Evolutionary conservation across 1,139 yeast genomes (phyloP), one percentile per base, ranked within the genome.

Genomic region (Suhomyces choctaworum): DNA sequence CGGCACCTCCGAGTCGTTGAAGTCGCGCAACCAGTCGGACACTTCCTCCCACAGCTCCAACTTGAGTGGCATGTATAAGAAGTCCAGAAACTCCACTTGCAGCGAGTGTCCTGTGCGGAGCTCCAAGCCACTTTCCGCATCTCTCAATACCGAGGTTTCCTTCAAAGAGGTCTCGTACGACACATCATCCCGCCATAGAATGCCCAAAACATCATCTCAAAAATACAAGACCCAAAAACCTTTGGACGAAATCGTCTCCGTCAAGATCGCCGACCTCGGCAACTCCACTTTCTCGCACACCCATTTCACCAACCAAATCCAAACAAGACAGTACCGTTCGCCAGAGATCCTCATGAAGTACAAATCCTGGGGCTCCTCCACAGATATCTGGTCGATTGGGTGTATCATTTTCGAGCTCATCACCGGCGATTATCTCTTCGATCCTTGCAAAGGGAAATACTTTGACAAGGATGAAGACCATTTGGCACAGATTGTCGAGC

Each of bases 401-500:
- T 87, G 96, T 62, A 69, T 88, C 50, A 65, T 82, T 5, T 87
- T 87, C 56, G 96, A 87, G 60, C 68, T 87, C 25, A 62, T 87
- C 34, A 86, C 96, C 3, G 95, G 95, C 4, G 95, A 88, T 58
- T 87, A 82, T 51, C 60, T 87, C 34, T 88, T 87, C 59, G 94
- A 86, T 54, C 95, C 96, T 8, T 83, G 78, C 38, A 74, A 73
- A 36, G 88, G 89, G 7, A 64, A 66, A 35, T 52, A 58, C 11
- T 86, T 82, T 53, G 62, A 73, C 40, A 83, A 84, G 54, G 89
- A 85, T 55, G 96, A 87, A 48, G 95, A 87, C 58, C 96, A 87
- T 58, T 59, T 87, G 46, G 95, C 95, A 0, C 95, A 86, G 53
- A 80, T 82, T 16, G 72, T 82, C 25, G 92, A 83, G 52, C 58